Base-by-base conservation (phyloP, 2,329 filamentous ascomycete species). In the Colletotrichum musicola region DNA sequence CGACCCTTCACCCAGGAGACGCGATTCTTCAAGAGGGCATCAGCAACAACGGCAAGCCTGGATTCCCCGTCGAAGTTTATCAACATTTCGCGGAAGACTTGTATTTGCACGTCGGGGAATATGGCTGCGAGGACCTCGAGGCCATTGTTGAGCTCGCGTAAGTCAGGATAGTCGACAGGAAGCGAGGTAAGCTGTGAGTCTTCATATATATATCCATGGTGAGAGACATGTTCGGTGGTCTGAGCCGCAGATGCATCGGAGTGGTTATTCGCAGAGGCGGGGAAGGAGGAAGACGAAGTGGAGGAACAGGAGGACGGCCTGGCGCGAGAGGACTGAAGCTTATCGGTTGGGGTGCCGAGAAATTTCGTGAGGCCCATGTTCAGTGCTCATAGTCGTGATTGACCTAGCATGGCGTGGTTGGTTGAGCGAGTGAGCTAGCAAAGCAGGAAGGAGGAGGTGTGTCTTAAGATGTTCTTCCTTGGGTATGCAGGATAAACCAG, bases 1-100 rank as follows among this genome's bases (percentile, higher is more conserved):
- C 92, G 85, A 1, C 92, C 92, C 75, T 91, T 90, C 71, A 92
- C 90, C 85, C 90, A 93, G 57, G 88, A 86, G 62, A 88, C 86
- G 42, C 89, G 88, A 74, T 91, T 90, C 81, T 93, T 94, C 67
- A 96, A 83, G 67, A 96, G 82, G 57, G 90, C 87, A 76, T 96
- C 93, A 13, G 93, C 93, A 30, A 95, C 90, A 56, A 96, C 85
- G 50, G 93, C 90, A 25, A 95, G 81, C 72, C 92, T 85, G 70
- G 92, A 95, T 78, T 95, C 92, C 73, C 90, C 89, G 74, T 91
- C 91, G 76, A 95, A 92, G 74, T 85, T 92, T 46, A 85, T 81
- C 56, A 96, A 88, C 87, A 96, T 92, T 81, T 95, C 93, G 51
- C 93, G 88, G 76, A 96, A 93, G 18, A 95, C 93, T 73, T 95